These are phyloP conservation scores for Tulasnella sp. DNA, from an alignment of 768 basidiomycete genomes.

Conservation along the genomic window DNA sequence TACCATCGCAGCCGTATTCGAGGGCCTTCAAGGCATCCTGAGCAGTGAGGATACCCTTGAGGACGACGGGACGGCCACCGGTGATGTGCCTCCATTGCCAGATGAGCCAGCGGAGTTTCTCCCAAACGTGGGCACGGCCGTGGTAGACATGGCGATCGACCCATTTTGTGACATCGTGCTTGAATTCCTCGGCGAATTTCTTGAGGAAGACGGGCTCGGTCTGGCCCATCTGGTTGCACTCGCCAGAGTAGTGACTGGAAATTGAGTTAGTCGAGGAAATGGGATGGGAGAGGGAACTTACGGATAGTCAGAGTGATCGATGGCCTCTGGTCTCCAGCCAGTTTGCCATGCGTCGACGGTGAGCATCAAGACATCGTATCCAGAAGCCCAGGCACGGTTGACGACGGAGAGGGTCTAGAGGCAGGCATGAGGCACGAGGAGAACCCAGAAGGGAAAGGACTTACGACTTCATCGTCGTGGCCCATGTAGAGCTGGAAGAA, in stretches of 20 bases:
- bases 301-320: slow-evolving; percentile 44
- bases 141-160: slow-evolving; percentile 31
- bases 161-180: slow-evolving; percentile 2
- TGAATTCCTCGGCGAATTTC: slow-evolving; percentile 4
- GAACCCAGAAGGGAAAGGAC: slow-evolving; percentile 35
- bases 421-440: slow-evolving; percentile 18
- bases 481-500: slow-evolving; percentile 65
- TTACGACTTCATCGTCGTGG: not conserved
- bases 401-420: not conserved
- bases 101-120: slow-evolving; percentile 53
- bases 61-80: slow-evolving; percentile 36
- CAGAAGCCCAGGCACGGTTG: slow-evolving; percentile 2
- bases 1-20: slow-evolving; percentile 51
- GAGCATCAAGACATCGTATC: slow-evolving; percentile 2
- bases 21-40: slow-evolving; percentile 59
- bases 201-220: slow-evolving; percentile 23
- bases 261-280: too few relatives aligned
- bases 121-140: slow-evolving; percentile 54
- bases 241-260: not conserved
- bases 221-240: slow-evolving; percentile 21
- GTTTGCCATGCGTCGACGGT: slow-evolving; percentile 6
- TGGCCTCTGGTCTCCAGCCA: not conserved
- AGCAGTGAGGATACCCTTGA: slow-evolving; percentile 65
- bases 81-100: slow-evolving; percentile 51
- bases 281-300: too few relatives aligned